Conservation (phyloP, 129 eudicot genomes). For the Chrysanthemum lavandulifolium region DNA sequence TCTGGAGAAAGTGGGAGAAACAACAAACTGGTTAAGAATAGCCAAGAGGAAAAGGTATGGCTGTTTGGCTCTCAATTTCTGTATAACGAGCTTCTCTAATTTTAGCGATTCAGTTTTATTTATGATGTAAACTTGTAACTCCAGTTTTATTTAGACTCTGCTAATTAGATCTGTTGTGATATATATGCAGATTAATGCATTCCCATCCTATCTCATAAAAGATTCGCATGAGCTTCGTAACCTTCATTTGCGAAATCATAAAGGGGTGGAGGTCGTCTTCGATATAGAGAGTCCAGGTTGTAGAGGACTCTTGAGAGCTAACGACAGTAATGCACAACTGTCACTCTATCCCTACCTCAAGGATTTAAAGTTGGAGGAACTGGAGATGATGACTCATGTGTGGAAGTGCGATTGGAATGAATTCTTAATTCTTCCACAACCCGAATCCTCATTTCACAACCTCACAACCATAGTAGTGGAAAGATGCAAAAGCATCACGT, state of each 20-base stretch:
- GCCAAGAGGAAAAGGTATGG: not conserved
- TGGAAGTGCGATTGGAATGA: slow-evolving; percentile 16
- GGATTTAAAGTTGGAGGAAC: not conserved
- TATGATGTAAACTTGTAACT: not conserved
- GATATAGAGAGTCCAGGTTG: not conserved
- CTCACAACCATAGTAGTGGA: not conserved
- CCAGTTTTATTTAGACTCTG: not conserved
- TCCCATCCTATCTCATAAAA: not conserved
- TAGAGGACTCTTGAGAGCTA: no score
- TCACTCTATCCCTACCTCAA: not conserved
- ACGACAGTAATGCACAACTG: not conserved
- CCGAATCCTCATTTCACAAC: not conserved
- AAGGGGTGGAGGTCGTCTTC: not conserved
- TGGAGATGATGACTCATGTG: not conserved
- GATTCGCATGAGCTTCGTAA: not conserved
- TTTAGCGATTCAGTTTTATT: not conserved
- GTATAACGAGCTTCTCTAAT: not conserved
- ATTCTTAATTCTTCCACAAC: not conserved
- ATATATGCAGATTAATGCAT: not conserved
- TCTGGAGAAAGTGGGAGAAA: not conserved
- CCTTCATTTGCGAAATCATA: not conserved
- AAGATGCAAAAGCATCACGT: not conserved
- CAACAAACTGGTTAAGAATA: not conserved
- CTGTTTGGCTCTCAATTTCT: not conserved
- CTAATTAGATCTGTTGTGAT: not conserved